phyloP scores from a whole-genome alignment of 495 filamentous ascomycete species.

The Aspergillus sclerotiicarbonarius region DNA sequence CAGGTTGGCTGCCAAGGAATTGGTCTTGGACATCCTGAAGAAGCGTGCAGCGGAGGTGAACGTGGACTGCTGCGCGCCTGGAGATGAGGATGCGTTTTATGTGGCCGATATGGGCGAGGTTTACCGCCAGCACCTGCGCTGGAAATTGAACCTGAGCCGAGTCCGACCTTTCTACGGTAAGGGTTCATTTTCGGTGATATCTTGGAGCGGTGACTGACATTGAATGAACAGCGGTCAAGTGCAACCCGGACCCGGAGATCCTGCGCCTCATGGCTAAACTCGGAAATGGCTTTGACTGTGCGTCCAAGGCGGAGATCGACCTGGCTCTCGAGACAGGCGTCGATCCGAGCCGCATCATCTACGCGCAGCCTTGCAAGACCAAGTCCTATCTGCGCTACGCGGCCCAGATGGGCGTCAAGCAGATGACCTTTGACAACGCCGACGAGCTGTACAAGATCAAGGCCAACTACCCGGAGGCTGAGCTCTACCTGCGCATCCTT shows the following conservation, averaged over 20 bases:
- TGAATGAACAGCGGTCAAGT: constrained; percentile 77
- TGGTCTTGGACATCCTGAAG: constrained; percentile 80
- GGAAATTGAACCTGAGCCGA: constrained; percentile 89
- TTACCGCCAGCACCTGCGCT: constrained; percentile 96
- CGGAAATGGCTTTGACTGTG: constrained; percentile 96
- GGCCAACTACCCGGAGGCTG: constrained; percentile 79
- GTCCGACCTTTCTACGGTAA: constrained; percentile 97
- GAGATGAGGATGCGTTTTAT: constrained; percentile 96
- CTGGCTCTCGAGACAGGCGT: constrained; percentile 80
- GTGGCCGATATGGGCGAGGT: constrained; percentile 98
- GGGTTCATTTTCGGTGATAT: constrained; percentile 23
- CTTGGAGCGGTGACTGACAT: background rate
- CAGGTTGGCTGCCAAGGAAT: constrained; percentile 48
- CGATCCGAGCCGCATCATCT: constrained; percentile 92
- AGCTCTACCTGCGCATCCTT: constrained; percentile 88
- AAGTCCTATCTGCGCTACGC: constrained; percentile 95
- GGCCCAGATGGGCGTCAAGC: constrained; percentile 77
- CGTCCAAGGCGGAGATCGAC: constrained; percentile 95
- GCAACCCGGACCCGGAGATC: constrained; percentile 90
- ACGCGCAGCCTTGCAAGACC: constrained; percentile 98
- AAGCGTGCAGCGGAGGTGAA: constrained; percentile 78
- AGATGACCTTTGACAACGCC: constrained; percentile 99
- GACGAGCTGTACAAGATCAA: constrained; percentile 99
- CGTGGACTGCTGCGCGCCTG: constrained; percentile 78
- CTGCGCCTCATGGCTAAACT: constrained; percentile 81